These are phyloP conservation scores for Phytophthora aleatoria DNA, from an alignment of 352 stramenopile species.

Conservation along the genomic window DNA sequence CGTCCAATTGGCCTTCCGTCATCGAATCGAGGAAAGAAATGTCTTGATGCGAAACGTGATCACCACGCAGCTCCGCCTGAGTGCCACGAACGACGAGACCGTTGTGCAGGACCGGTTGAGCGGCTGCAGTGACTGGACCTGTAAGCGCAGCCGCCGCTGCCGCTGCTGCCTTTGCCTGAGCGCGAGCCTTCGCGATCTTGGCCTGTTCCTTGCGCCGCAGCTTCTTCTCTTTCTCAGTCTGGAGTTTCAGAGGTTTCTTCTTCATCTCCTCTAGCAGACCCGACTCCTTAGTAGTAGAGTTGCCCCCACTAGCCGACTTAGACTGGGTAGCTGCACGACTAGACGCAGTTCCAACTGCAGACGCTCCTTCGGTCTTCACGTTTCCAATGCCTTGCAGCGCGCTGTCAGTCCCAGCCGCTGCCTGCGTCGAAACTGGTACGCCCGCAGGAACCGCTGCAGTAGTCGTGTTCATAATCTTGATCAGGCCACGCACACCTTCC, in stretches of 20 bases:
- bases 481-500: conserved; percentile 77
- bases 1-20: conserved; percentile 83
- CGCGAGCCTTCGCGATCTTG: conserved; percentile 75
- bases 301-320: background rate
- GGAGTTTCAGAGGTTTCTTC: conserved; percentile 79
- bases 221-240: conserved; percentile 90
- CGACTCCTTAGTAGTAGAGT: conserved; percentile 19
- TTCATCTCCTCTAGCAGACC: conserved; percentile 49
- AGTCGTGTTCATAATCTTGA: conserved; percentile 91
- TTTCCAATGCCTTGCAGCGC: conserved; percentile 3
- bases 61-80: conserved; percentile 58
- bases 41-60: conserved; percentile 79
- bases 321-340: conserved; percentile 5
- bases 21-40: conserved; percentile 90
- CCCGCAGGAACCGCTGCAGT: conserved; percentile 11
- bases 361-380: conserved; percentile 23
- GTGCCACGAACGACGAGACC: conserved; percentile 76
- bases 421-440: conserved; percentile 23
- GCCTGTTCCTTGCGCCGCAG: conserved; percentile 81
- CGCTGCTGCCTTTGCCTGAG: conserved; percentile 71
- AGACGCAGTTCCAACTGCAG: conserved; percentile 9
- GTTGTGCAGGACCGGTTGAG: conserved; percentile 47
- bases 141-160: conserved; percentile 29
- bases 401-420: conserved; percentile 9
- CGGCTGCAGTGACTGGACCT: conserved; percentile 13